Evolutionary conservation across 306 rosid species (phyloP), one percentile per base, ranked within the genome.

Genomic region (Quercus alba): DNA sequence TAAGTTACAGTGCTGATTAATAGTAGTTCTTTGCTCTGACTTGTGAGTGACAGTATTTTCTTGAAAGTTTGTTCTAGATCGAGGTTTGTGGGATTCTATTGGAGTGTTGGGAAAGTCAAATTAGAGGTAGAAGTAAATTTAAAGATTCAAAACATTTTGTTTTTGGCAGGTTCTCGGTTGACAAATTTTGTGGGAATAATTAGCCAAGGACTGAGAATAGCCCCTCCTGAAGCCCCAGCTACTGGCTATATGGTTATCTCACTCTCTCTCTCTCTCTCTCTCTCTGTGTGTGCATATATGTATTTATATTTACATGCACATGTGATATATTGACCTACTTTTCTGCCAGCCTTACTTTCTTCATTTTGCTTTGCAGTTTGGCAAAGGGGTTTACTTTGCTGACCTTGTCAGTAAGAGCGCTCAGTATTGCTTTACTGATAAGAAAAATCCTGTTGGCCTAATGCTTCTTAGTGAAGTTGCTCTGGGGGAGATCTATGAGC

Each of bases 191-290:
- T 95, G 38, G 99, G 99, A 35, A 95, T 95, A 79, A 93, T 95
- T 76, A 95, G 82, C 90, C 98, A 95, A 88, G 99, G 99, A 79
- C 89, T 95, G 62, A 89, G 99, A 90, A 95, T 93, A 71, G 99
- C 99, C 69, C 99, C 98, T 74, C 99, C 99, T 30, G 98, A 95
- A 90, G 98, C 99, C 56, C 99, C 99, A 25, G 93, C 97, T 9
- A 95, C 99, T 75, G 99, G 99, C 78, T 95, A 95, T 57, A 95
- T 95, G 99, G 99, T 95, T 77, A 76, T 79, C 66, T 73, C 52
- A 70, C 51, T 66, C 33, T 70, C 30, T 68, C n/a, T 31, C 56
- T 64, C 20, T 71, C 56, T 66, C 41, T 64, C 20, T 71, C 51
- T 66, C 41, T 55, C 19, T 67, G 31, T 74, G 30, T n/a, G 2